phyloP scores from a whole-genome alignment of 139 green algal species.

The Desmodesmus armatus region DNA sequence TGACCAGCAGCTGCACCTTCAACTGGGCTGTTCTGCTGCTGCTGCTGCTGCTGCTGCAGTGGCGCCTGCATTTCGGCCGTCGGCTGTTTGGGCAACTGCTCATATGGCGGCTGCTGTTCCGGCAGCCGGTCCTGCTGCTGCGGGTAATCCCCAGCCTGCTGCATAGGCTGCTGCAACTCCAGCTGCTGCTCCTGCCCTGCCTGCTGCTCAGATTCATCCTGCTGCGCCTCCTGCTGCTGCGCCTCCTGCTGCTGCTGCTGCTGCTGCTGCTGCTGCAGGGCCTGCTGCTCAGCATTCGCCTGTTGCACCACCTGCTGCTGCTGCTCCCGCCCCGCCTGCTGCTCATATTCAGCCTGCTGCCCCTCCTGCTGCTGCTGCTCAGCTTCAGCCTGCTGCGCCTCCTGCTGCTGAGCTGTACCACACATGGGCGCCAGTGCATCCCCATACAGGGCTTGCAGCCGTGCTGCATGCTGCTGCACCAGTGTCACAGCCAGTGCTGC shows the following conservation, averaged over 20 bases:
- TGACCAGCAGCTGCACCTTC: neutral
- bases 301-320: conserved; percentile 3
- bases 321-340: neutral
- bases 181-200: neutral
- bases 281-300: neutral
- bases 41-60: neutral
- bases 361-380: neutral
- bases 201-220: neutral
- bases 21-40: neutral
- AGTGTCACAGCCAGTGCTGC: conserved; percentile 61
- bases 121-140: neutral
- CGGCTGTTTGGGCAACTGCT: neutral
- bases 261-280: neutral
- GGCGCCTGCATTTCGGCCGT: neutral
- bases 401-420: neutral
- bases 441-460: conserved; percentile 54
- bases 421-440: conserved; percentile 55
- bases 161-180: neutral
- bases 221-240: conserved; percentile 16
- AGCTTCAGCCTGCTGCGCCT: neutral
- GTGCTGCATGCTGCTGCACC: conserved; percentile 57
- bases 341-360: neutral
- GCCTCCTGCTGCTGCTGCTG: neutral
- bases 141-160: neutral
- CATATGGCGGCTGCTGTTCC: neutral